These are phyloP conservation scores for Boletellus ananiceps DNA, from an alignment of 768 basidiomycete species.

Conservation along the genomic window DNA sequence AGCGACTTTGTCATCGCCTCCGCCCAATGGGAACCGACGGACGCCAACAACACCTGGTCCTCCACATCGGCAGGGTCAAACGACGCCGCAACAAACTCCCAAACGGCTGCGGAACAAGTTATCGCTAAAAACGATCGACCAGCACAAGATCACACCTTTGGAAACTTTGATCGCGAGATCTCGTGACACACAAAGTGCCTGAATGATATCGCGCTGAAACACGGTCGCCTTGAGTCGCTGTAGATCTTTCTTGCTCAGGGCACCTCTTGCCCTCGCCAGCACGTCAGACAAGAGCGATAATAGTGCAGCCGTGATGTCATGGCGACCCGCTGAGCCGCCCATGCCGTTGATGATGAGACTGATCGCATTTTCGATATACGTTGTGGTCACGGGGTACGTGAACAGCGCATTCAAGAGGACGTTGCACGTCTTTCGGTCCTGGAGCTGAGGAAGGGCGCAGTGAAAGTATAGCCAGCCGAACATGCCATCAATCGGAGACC, in stretches of 20 bases:
- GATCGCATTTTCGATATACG: constrained; percentile 35
- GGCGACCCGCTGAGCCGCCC: constrained; percentile 12
- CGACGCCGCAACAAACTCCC: constrained; percentile 34
- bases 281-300: constrained; percentile 40
- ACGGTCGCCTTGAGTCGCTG: constrained; percentile 41
- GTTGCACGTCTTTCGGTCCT: constrained; percentile 19
- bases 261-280: constrained; percentile 23
- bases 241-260: constrained; percentile 30
- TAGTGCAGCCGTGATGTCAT: constrained; percentile 28
- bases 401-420: constrained; percentile 37
- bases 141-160: constrained; percentile 30
- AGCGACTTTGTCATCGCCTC: constrained; percentile 12
- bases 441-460: constrained; percentile 19
- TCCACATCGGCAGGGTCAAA: constrained; percentile 33
- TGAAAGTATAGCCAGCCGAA: constrained; percentile 49
- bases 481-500: constrained; percentile 9
- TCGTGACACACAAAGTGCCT: constrained; percentile 31
- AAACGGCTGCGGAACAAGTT: constrained; percentile 35
- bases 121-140: neutral
- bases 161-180: constrained; percentile 23
- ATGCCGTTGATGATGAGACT: constrained; percentile 38
- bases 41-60: constrained; percentile 40
- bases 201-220: constrained; percentile 30
- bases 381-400: constrained; percentile 16
- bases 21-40: constrained; percentile 44